Evolutionary conservation across 108 stramenopile genomes (phyloP), one percentile per base, ranked within the genome.

Genomic region (Cyclotella sp.): DNA sequence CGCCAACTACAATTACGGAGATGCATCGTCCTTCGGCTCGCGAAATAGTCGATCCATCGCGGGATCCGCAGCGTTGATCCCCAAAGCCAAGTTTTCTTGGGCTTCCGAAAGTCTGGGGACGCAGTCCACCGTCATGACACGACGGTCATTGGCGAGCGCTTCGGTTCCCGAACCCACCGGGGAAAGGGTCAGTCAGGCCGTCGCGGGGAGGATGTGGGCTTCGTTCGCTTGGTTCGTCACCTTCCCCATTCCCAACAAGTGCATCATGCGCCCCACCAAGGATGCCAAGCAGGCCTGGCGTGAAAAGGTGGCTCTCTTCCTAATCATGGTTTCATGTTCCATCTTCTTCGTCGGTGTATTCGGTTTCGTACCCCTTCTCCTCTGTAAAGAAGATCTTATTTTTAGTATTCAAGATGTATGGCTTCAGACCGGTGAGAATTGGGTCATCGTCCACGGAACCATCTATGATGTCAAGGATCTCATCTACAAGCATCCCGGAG

Each of bases 381-480:
- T 83, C 9, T 83, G 82, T 54, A 83, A 77, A 67, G 82, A 83
- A 46, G 76, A 83, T 61, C 73, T 71, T 0, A 63, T 83, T 9
- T 83, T 77, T 43, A 47, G 51, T 24, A 67, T 83, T 16, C 16
- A 42, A 15, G 82, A 83, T 63, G 73, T 83, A 67, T 83, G 82
- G 82, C 75, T 83, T 52, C 82, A 83, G 44, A 77, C 72, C 9
- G 81, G 77, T 6, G 80, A 87, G 70, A 80, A 70, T 41, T 87
- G 86, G 86, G 63, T 84, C 21, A 70, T 83, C 2, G 79, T 87
- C 9, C 79, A 82, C 34, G 86, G 86, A 4, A 39, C 29, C 16
- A 84, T 87, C 46, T 87, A 87, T 63, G 86, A 87, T 59, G 81
- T 87, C 45, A 82, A 84, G 69, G 79, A 82, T 65, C 58, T 84